phyloP scores from a whole-genome alignment of 1,284 basidiomycete species.

The Trichosporon sp. region DNA sequence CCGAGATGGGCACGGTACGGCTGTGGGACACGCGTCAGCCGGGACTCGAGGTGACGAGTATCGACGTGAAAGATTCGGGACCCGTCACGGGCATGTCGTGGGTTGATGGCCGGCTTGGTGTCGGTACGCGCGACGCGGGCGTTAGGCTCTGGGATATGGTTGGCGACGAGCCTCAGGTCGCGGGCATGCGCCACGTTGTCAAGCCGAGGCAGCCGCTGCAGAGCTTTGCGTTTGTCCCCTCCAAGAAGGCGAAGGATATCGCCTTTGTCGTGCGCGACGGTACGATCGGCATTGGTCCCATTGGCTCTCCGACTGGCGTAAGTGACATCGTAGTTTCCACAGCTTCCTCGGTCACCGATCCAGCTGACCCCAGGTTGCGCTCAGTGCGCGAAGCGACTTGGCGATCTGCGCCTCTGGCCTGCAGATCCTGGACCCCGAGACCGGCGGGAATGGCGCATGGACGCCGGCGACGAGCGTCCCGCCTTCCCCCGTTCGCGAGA shows the following conservation, averaged over 20 bases:
- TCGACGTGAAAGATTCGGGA: conserved; percentile 38
- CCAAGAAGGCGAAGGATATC: conserved; percentile 36
- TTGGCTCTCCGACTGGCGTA: conserved; percentile 39
- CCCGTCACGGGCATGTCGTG: conserved; percentile 43
- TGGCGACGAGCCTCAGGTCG: conserved; percentile 40
- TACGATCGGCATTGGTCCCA: conserved; percentile 46
- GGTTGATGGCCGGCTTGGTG: conserved; percentile 42
- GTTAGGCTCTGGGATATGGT: conserved; percentile 51
- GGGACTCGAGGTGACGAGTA: conserved; percentile 41
- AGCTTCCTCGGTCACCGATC: neutral
- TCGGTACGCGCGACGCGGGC: conserved; percentile 51
- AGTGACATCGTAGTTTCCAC: conserved; percentile 13
- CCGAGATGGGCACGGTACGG: conserved; percentile 39
- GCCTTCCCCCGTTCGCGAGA: neutral
- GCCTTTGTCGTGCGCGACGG: conserved; percentile 53
- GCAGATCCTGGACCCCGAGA: conserved; percentile 34
- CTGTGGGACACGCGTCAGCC: conserved; percentile 52
- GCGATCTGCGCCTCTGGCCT: conserved; percentile 32
- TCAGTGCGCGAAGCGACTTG: conserved; percentile 39
- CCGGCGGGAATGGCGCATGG: neutral
- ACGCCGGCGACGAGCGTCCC: conserved; percentile 22
- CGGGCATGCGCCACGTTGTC: conserved; percentile 47
- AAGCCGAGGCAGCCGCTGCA: conserved; percentile 47
- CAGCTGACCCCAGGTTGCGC: conserved; percentile 33
- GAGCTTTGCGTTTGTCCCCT: conserved; percentile 46